Conservation (phyloP, 2,329 filamentous ascomycete genomes). For the Talaromyces pinophilus region DNA sequence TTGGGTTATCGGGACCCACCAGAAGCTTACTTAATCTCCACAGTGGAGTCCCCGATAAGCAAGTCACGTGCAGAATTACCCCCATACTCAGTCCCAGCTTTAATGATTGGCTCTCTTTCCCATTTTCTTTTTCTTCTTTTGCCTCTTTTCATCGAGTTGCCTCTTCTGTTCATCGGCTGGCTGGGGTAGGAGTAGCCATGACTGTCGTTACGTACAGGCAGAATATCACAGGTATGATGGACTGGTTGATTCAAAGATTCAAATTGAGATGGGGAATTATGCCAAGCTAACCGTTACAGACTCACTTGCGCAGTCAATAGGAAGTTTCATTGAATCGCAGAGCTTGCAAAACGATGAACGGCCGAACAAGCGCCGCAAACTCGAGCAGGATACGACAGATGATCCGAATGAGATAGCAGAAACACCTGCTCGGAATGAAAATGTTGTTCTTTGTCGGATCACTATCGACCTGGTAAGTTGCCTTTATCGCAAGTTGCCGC, state of each 20-base stretch:
- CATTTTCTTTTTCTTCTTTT: conserved; percentile 15
- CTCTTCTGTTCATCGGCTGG: neutral
- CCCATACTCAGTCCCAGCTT: neutral
- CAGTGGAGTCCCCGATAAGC: conserved; percentile 9
- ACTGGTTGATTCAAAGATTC: neutral
- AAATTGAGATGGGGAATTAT: neutral
- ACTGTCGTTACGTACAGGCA: conserved; percentile 6
- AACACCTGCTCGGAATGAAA: conserved; percentile 30
- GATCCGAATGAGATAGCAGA: neutral
- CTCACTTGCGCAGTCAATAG: conserved; percentile 19
- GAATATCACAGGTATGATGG: conserved; percentile 18
- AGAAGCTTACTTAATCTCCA: conserved; percentile 5
- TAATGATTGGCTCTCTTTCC: neutral
- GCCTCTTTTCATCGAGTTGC: conserved; percentile 20
- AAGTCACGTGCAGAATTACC: conserved; percentile 5
- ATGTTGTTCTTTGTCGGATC: conserved; percentile 34
- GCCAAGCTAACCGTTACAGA: conserved; percentile 9
- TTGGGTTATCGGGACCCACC: conserved; percentile 10
- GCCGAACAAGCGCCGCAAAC: conserved; percentile 39
- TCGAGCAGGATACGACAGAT: neutral
- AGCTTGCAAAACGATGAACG: conserved; percentile 17
- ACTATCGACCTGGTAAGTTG: conserved; percentile 20
- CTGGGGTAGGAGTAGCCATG: neutral
- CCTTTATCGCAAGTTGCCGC: neutral
- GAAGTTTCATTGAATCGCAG: conserved; percentile 14